Conservation (phyloP, 2,329 filamentous ascomycete species). For the Pseudohalonectria lignicola region DNA sequence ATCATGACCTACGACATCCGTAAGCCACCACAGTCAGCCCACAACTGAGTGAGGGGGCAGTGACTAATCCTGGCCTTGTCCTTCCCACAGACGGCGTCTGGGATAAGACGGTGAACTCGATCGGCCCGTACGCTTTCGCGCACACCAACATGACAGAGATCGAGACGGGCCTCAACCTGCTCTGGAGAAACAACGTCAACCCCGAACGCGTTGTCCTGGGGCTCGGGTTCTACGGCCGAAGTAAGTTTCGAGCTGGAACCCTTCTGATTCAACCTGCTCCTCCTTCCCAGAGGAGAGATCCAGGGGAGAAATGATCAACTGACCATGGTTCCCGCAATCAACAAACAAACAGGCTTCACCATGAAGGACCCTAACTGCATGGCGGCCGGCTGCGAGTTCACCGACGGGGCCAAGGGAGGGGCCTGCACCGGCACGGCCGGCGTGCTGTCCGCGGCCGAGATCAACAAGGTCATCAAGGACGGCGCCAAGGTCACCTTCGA, state of each 20-base stretch:
- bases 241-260: too few relatives aligned
- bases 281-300: too few relatives aligned
- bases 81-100: slow-evolving; percentile 24
- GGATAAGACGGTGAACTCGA: slow-evolving; percentile 14
- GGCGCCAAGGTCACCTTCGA: slow-evolving; percentile 4
- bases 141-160: slow-evolving; percentile 37
- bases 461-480: slow-evolving; percentile 9
- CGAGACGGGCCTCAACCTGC: slow-evolving; percentile 23
- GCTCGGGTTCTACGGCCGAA: slow-evolving; percentile 27
- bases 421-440: slow-evolving; percentile 10
- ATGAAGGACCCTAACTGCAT: slow-evolving; percentile 12
- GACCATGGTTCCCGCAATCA: too few relatives aligned
- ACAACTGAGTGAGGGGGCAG: slow-evolving; percentile 25
- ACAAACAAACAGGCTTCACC: too few relatives aligned
- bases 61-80: not conserved
- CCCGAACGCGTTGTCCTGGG: slow-evolving; percentile 30
- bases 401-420: slow-evolving; percentile 7
- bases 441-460: slow-evolving; percentile 13
- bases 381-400: slow-evolving; percentile 12
- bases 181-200: slow-evolving; percentile 31
- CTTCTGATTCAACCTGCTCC: too few relatives aligned
- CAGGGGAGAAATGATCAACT: too few relatives aligned
- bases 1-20: slow-evolving; percentile 24
- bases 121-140: slow-evolving; percentile 18
- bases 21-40: too few relatives aligned